Conservation (phyloP, 2,329 filamentous ascomycete species). For the Alternaria novae-zelandiae region DNA sequence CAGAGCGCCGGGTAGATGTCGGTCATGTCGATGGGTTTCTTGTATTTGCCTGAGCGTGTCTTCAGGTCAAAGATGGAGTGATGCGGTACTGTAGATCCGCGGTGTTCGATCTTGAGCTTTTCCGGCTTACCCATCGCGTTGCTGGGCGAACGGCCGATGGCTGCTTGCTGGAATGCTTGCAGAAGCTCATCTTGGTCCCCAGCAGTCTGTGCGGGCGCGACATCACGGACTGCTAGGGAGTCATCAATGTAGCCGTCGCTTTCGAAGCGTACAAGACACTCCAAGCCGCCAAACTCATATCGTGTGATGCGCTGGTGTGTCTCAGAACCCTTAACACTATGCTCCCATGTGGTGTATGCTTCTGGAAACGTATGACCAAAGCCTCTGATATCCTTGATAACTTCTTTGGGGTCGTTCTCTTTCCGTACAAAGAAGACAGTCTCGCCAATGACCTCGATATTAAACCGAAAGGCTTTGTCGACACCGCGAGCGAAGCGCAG, state of each 20-base stretch:
- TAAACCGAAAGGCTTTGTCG: constrained; percentile 62
- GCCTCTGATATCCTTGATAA: constrained; percentile 62
- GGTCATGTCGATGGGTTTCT: constrained; percentile 43
- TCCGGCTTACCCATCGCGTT: background rate
- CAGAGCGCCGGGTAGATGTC: constrained; percentile 57
- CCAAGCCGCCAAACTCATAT: constrained; percentile 63
- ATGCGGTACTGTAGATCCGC: constrained; percentile 48
- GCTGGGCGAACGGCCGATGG: constrained; percentile 4
- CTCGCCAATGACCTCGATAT: constrained; percentile 61
- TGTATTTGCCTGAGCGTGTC: constrained; percentile 52
- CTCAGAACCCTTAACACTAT: constrained; percentile 59
- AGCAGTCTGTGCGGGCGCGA: background rate
- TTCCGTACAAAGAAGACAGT: constrained; percentile 69
- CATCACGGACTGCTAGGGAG: background rate
- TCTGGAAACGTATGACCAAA: constrained; percentile 73
- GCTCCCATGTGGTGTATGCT: constrained; percentile 68
- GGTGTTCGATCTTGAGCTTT: constrained; percentile 23
- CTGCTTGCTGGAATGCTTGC: constrained; percentile 12
- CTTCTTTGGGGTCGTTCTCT: constrained; percentile 65
- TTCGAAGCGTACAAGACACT: constrained; percentile 63
- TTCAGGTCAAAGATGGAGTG: constrained; percentile 60
- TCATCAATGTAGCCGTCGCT: constrained; percentile 61
- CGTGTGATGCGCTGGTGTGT: constrained; percentile 68
- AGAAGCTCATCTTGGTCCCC: constrained; percentile 15
- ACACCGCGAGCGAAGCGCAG: constrained; percentile 60